phyloP scores from a whole-genome alignment of 2,329 filamentous ascomycete genomes.

The Xylaria sp. region DNA sequence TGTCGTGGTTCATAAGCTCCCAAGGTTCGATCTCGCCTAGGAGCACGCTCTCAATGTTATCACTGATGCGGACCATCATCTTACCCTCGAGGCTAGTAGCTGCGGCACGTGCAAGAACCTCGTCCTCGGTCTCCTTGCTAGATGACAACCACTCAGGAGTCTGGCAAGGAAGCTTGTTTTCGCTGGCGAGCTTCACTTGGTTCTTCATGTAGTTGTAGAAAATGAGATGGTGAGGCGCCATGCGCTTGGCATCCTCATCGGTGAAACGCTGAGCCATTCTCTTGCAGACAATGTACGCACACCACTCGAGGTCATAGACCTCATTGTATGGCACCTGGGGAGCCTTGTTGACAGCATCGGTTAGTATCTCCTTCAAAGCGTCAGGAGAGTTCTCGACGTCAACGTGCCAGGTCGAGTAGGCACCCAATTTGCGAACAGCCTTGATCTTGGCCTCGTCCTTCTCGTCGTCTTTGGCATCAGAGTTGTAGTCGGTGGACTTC shows the following conservation, averaged over 20 bases:
- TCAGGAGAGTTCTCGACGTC: constrained; percentile 47
- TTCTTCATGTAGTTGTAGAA: constrained; percentile 48
- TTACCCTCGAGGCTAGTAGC: constrained; percentile 45
- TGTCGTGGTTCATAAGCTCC: constrained; percentile 49
- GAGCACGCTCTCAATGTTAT: constrained; percentile 46
- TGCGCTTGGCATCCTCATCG: constrained; percentile 41
- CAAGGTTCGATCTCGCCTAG: constrained; percentile 46
- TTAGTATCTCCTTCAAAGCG: constrained; percentile 38
- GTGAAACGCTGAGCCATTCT: constrained; percentile 45
- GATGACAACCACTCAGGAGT: constrained; percentile 44
- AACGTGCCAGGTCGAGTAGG: constrained; percentile 45
- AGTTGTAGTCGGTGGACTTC: constrained; percentile 45
- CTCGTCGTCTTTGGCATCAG: constrained; percentile 39
- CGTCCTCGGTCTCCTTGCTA: constrained; percentile 41
- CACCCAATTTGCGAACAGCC: constrained; percentile 43
- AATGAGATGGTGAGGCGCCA: constrained; percentile 44
- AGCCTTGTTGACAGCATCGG: constrained; percentile 39
- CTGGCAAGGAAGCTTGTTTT: constrained; percentile 44
- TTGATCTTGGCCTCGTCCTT: constrained; percentile 43
- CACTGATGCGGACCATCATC: constrained; percentile 48
- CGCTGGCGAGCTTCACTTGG: constrained; percentile 43
- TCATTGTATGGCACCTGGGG: constrained; percentile 43
- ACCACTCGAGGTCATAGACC: constrained; percentile 46
- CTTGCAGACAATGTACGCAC: constrained; percentile 48
- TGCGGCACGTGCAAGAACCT: constrained; percentile 42